Conservation (phyloP, 176 grass and related monocot species). For the Carex myosuroides region DNA sequence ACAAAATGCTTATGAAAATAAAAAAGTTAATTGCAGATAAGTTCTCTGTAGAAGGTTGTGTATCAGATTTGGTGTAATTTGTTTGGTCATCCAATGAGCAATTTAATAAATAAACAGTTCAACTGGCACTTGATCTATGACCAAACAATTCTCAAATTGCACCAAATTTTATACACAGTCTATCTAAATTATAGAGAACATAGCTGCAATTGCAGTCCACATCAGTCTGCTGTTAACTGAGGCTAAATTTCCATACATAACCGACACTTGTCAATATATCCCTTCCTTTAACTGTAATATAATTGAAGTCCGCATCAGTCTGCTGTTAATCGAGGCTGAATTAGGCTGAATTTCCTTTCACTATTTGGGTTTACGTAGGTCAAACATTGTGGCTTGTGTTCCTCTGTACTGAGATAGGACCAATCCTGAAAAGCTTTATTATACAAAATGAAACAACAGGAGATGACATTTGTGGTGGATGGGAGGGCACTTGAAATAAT, state of each 20-base stretch:
- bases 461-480: conserved; percentile 81
- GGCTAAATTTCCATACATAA: too few relatives aligned
- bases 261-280: neutral
- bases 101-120: too few relatives aligned
- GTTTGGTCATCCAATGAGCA: too few relatives aligned
- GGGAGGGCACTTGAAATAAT: conserved; percentile 90
- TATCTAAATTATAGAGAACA: neutral
- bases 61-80: too few relatives aligned
- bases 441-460: conserved; percentile 32
- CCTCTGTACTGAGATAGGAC: neutral
- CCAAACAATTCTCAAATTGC: neutral
- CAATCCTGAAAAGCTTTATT: neutral
- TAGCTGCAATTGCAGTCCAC: neutral
- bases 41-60: too few relatives aligned
- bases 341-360: neutral
- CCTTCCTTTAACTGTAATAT: neutral
- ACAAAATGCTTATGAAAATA: too few relatives aligned
- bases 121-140: neutral
- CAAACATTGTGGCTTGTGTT: neutral
- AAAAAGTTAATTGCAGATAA: too few relatives aligned
- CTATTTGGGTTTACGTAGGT: neutral
- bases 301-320: neutral
- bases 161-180: neutral
- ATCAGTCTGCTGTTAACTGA: too few relatives aligned
- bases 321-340: neutral